Base-by-base conservation (phyloP, 192 early-diverging fungal species). In the Phycomyces blakesleeanus region DNA sequence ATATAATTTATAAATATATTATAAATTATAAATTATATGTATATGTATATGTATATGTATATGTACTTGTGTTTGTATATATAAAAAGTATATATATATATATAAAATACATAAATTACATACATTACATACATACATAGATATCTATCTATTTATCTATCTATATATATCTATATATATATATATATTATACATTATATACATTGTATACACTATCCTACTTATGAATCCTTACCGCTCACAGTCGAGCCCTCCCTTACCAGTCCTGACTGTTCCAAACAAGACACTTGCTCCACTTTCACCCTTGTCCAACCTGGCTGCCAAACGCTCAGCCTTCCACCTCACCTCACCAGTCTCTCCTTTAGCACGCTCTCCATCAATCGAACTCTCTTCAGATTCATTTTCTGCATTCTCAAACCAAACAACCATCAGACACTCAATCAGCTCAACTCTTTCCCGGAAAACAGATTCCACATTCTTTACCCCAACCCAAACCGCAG, bases 371-470 rank as follows among this genome's bases (percentile, higher is more conserved):
- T 20, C 49, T 18, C 29, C 49, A 51, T 47, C 59, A 47, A 9
- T 61, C 59, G 20, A 42, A 42, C 29, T 61, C 59, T 37, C 29
- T 61, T 51, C 59, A 51, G 59, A 61, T 47, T 61, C 59, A 16
- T 61, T 61, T 34, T 38, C 47, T 14, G 16, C 59, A 27, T 20
- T 25, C 11, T 6, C 40, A 26, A 2, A 21, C 34, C 51, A 25
- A 18, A 29, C 59, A 16, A 39, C 59, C 27, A 26, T 37, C 16
- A 49, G 51, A 51, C 27, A 4, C 29, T 57, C 12, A 41, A 12
- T 39, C 20, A 20, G 37, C 37, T 22, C 49, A 51, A 37, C 59
- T 47, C 9, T 21, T 37, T 22, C 11, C n/a, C 29, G 59, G 39
- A 58, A 50, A 54, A 12, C 66, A 59, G 10, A 66, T 24, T 53